A percentile compares a stretch with the other conserved stretches of the same genome.
phyloP scores from a whole-genome alignment of 1,284 basidiomycete species.

The Cutaneotrichosporon cavernicola region DNA sequence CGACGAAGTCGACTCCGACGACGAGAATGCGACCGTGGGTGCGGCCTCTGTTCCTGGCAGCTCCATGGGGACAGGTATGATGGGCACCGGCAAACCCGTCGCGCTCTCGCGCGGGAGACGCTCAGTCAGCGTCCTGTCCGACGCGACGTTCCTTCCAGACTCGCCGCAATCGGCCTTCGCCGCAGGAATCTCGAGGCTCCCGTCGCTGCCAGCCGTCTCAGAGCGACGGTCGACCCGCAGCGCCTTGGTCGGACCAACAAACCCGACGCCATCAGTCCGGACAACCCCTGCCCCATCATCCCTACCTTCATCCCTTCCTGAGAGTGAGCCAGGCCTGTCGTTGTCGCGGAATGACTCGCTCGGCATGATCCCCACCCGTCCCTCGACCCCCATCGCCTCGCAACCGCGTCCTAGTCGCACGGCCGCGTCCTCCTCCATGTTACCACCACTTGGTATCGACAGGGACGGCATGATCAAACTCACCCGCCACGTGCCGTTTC shows the following conservation, averaged over 20 bases:
- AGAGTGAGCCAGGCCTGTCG: too few relatives aligned
- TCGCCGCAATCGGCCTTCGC: constrained; percentile 1
- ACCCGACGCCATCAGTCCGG: too few relatives aligned
- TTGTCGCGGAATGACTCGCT: too few relatives aligned
- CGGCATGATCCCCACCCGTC: too few relatives aligned
- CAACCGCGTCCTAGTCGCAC: not conserved
- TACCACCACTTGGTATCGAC: not conserved
- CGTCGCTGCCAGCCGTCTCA: not conserved
- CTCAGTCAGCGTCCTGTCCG: constrained; percentile 7
- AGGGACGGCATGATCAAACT: not conserved
- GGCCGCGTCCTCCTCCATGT: not conserved
- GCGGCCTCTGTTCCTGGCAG: not conserved
- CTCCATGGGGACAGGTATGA: not conserved
- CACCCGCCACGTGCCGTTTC: not conserved
- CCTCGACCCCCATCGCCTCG: not conserved
- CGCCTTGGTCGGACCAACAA: too few relatives aligned
- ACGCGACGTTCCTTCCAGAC: constrained; percentile 4
- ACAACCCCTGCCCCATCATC: too few relatives aligned
- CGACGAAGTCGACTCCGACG: constrained; percentile 9
- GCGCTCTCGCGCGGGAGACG: constrained; percentile 7
- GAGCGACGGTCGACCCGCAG: not conserved
- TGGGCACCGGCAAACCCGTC: not conserved
- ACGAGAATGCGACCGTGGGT: constrained; percentile 7
- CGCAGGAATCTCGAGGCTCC: not conserved
- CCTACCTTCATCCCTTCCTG: too few relatives aligned